Conservation (phyloP, 305 asterid genomes). For the Fraxinus albicans region DNA sequence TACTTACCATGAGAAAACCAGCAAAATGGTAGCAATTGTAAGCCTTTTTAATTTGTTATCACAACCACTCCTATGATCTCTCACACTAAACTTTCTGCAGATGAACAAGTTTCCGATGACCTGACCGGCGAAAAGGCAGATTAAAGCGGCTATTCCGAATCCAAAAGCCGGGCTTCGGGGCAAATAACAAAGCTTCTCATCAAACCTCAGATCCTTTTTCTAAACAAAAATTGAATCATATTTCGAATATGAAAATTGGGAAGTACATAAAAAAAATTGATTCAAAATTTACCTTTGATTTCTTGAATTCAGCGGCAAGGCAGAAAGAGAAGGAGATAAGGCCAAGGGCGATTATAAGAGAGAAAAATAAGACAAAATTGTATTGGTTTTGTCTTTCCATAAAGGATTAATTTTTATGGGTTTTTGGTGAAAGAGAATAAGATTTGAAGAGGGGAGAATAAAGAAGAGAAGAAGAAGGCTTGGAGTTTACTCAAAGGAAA, state of each 20-base stretch:
- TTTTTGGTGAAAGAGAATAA: slow-evolving; percentile 1
- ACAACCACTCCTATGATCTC: slow-evolving; percentile 22
- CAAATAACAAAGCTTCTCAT: slow-evolving; percentile 61
- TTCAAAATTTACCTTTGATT: slow-evolving; percentile 47
- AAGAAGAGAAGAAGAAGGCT: slow-evolving; percentile 19
- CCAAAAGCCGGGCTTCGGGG: slow-evolving; percentile 51
- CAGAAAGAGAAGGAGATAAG: slow-evolving; percentile 52
- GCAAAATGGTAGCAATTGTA: slow-evolving; percentile 39
- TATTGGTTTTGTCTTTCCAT: slow-evolving; percentile 41
- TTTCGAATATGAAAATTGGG: background rate
- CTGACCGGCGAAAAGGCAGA: slow-evolving; percentile 44
- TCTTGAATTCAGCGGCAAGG: slow-evolving; percentile 72
- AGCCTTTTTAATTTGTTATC: slow-evolving; percentile 27
- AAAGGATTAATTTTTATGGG: slow-evolving; percentile 12
- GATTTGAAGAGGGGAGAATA: background rate
- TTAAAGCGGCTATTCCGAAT: slow-evolving; percentile 57
- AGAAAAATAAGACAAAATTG: slow-evolving; percentile 30
- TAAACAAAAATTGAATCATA: slow-evolving; percentile 6
- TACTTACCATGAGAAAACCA: slow-evolving; percentile 61
- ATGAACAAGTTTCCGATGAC: slow-evolving; percentile 45
- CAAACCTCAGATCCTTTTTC: slow-evolving; percentile 62
- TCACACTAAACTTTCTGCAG: slow-evolving; percentile 37
- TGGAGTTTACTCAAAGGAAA: slow-evolving; percentile 47
- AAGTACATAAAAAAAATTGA: background rate
- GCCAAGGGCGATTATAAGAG: slow-evolving; percentile 33